A percentile compares a stretch with the other conserved stretches of the same genome.
phyloP scores from a whole-genome alignment of 2,329 filamentous ascomycete species.

The Dryadomyces quercivorus region DNA sequence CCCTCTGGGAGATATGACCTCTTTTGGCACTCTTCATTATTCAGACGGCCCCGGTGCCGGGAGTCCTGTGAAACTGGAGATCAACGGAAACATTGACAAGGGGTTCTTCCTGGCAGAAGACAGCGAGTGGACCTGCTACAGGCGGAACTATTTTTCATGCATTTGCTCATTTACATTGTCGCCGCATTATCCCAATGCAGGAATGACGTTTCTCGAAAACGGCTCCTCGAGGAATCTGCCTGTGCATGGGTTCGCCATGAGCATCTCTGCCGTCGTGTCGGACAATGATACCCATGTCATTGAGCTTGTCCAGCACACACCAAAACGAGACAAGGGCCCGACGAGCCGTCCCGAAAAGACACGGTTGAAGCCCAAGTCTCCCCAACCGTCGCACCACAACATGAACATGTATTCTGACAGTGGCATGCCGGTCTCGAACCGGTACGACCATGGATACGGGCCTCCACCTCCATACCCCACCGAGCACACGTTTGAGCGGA shows the following conservation, averaged over 20 bases:
- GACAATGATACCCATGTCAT: constrained; percentile 64
- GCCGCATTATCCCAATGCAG: constrained; percentile 37
- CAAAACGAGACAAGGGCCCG: constrained; percentile 81
- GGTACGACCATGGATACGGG: constrained; percentile 31
- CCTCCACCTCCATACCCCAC: constrained; percentile 28
- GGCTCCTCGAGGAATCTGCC: constrained; percentile 44
- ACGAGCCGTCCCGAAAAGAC: constrained; percentile 61
- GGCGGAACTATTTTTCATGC: constrained; percentile 83
- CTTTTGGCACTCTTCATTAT: constrained; percentile 50
- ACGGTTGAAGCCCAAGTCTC: constrained; percentile 53
- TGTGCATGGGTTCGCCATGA: constrained; percentile 69
- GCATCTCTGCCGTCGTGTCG: constrained; percentile 72
- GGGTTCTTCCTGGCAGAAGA: constrained; percentile 69
- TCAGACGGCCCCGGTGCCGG: constrained; percentile 33
- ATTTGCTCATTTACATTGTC: constrained; percentile 64
- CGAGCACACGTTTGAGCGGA: constrained; percentile 66
- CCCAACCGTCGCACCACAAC: constrained; percentile 34
- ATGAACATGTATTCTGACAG: constrained; percentile 27
- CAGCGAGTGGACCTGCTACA: constrained; percentile 82
- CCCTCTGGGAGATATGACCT: constrained; percentile 36
- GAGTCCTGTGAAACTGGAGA: constrained; percentile 53
- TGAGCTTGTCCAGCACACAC: constrained; percentile 80
- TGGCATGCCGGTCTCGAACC: constrained; percentile 3
- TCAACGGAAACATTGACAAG: constrained; percentile 74
- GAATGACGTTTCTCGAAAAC: constrained; percentile 37